Base-by-base conservation (phyloP, 345 rosid genomes). In the Sonneratia alba region DNA sequence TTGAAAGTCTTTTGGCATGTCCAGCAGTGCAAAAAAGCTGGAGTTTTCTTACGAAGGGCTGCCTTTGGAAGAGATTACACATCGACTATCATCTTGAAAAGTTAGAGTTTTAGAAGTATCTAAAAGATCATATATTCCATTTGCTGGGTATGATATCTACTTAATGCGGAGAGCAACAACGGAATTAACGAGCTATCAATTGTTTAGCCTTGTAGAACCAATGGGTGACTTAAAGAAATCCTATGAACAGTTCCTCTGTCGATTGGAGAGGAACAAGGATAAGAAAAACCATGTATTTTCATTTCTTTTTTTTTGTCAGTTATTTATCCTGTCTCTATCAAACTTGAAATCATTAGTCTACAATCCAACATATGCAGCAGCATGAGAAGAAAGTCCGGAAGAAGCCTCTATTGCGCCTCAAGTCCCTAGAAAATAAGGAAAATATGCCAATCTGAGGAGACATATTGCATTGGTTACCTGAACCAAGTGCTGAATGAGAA, bases 181-280 rank as follows among this genome's bases (percentile, higher is more conserved):
- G n/a, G 36, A 11, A 34, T 51, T 57, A 40, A 55, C 18, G 32
- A 13, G 66, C 36, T 70, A 19, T 51, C 34, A 42, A 70, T 64
- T 70, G 66, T 70, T 75, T 81, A 91, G 99, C 79, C 92, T 88
- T 74, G 97, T 97, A 18, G 97, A 95, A 79, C 97, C 97, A 3
- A 69, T 81, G 67, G 90, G 84, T 74, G 97, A 94, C 81, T 77
- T 95, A 80, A 88, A 87, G 85, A 90, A 86, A 78, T 87, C 99
- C 19, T 90, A 89, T 63, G 85, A 87, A 74, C 92, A 85, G 74
- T 95, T 95, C 84, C 91, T 92, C 69, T 77, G 69, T 74, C 92
- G 97, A 36, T 75, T 87, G 85, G 86, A 87, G 75, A 89, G 87
- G 71, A 88, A 87, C 80, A 84, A 79, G 73, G 83, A 56, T 77